These are phyloP conservation scores for Phlyctochytrium bullatum DNA, from an alignment of 192 early-diverging fungal species.

Conservation along the genomic window DNA sequence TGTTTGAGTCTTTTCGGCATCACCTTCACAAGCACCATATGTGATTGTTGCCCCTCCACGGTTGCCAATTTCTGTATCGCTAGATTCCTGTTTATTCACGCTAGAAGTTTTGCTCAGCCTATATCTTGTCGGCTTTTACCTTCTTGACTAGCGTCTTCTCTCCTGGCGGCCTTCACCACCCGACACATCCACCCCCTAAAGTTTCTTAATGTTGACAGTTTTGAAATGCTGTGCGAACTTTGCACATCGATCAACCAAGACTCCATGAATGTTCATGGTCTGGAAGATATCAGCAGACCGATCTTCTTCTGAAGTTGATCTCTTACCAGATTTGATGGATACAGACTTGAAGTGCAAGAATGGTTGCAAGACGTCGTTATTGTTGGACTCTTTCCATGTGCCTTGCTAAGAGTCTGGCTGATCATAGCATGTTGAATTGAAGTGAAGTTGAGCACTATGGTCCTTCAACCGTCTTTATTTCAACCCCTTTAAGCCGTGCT, in stretches of 20 bases:
- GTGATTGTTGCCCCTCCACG: conserved; percentile 27
- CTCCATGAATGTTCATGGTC: background rate
- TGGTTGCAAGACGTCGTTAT: background rate
- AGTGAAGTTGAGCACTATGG: background rate
- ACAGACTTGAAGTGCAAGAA: background rate
- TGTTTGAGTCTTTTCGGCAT: background rate
- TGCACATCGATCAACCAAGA: background rate
- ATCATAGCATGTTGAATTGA: background rate
- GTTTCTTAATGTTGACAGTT: background rate
- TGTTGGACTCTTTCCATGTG: background rate
- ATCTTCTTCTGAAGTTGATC: background rate
- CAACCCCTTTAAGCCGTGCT: background rate
- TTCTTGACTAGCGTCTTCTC: conserved; percentile 37
- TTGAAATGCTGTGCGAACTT: background rate
- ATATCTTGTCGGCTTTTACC: conserved; percentile 15
- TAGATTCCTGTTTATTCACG: background rate
- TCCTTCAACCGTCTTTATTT: background rate
- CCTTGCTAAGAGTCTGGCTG: background rate
- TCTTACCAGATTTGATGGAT: background rate
- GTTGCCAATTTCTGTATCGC: conserved; percentile 6
- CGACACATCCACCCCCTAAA: conserved; percentile 13
- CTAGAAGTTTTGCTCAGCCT: conserved; percentile 11
- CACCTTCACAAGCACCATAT: conserved; percentile 32
- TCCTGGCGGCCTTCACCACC: conserved; percentile 31
- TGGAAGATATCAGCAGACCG: background rate